Base-by-base conservation (phyloP, 2,329 filamentous ascomycete species). In the Diplodia intermedia region DNA sequence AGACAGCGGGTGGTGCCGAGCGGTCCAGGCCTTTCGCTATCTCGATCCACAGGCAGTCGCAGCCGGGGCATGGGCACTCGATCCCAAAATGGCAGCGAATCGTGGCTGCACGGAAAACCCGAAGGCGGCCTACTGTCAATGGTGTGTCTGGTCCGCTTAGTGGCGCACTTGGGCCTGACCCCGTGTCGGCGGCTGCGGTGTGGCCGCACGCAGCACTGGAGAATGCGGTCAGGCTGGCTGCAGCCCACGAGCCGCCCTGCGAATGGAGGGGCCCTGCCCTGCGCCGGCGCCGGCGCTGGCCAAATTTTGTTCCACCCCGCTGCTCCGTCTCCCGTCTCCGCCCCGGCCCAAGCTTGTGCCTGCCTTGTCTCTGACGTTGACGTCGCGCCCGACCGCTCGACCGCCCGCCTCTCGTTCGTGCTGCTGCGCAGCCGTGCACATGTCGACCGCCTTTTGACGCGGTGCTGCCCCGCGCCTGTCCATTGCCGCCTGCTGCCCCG, bases 381-480 rank as follows among this genome's bases (percentile, higher is more conserved):
- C 43, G 38, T 43, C 38, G 43, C 20, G 47, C 31, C 60, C 60
- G 33, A 52, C 29, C 29, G 23, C 33, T 20, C 29, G 14, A 20
- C 47, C 47, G 43, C n/a, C 60, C 33, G 60, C 60, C 57, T 52
- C 47, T 38, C 60, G 60, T 63, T 23, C 60, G 31, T 43, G 43
- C 60, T 63, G 57, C 43, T 50, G 57, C 9, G 57, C 57, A 50
- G 57, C 57, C 36, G 40, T 26, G 47, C 60, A 11, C 12, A 36
- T 63, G 60, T 50, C 60, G 60, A 62, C 60, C 60, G 60, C 65
- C 33, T 60, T 57, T 66, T 57, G 65, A 33, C 36, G 29, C 18
- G n/a, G 38, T 8, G n/a, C 53, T 5, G 18, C 50, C 11, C 8
- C 8, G 18, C 49, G 56, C 26, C 52, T 38, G 36, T 14, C 8